A percentile compares a stretch with the other conserved stretches of the same genome.
Evolutionary conservation across 306 rosid genomes (phyloP).

Genomic region (Fragaria ananassa): DNA sequence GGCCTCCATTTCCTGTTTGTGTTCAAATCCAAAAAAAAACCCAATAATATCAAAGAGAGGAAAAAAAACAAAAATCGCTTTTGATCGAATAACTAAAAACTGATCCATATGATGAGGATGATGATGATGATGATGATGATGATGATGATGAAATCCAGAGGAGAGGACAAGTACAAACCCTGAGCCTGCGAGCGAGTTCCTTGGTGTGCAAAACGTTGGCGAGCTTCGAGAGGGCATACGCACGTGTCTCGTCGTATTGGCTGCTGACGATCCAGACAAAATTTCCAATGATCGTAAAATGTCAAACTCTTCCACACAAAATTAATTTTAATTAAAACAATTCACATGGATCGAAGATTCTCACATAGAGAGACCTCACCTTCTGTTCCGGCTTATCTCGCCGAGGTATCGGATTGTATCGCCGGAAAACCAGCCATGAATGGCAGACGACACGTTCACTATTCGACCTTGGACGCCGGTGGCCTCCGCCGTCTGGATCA

Average conservation of each 20-base stretch:
- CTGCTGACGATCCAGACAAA: constrained; percentile 29
- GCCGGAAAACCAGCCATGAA: constrained; percentile 83
- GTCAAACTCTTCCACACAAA: constrained; percentile 8
- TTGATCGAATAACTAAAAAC: not conserved
- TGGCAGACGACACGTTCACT: constrained; percentile 75
- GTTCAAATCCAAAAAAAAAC: not conserved
- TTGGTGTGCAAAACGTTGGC: constrained; percentile 84
- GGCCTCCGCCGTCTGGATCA: constrained; percentile 63
- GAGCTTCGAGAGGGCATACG: constrained; percentile 97
- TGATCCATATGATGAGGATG: not conserved
- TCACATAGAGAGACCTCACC: constrained; percentile 27
- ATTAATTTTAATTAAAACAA: not conserved
- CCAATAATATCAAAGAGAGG: not conserved
- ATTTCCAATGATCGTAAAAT: not conserved
- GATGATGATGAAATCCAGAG: not conserved
- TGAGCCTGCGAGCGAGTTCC: constrained; percentile 68
- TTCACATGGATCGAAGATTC: not conserved
- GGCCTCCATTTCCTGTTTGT: constrained; percentile 64
- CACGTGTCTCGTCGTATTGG: constrained; percentile 90
- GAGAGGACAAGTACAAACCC: constrained; percentile 36
- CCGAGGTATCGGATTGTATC: constrained; percentile 55
- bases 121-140: not conserved
- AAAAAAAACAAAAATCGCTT: constrained; percentile 39
- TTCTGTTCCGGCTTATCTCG: constrained; percentile 46
- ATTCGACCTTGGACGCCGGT: constrained; percentile 70